Evolutionary conservation across 176 grass and related monocot genomes (phyloP).

Genomic region (bread wheat (Triticum aestivum)): DNA sequence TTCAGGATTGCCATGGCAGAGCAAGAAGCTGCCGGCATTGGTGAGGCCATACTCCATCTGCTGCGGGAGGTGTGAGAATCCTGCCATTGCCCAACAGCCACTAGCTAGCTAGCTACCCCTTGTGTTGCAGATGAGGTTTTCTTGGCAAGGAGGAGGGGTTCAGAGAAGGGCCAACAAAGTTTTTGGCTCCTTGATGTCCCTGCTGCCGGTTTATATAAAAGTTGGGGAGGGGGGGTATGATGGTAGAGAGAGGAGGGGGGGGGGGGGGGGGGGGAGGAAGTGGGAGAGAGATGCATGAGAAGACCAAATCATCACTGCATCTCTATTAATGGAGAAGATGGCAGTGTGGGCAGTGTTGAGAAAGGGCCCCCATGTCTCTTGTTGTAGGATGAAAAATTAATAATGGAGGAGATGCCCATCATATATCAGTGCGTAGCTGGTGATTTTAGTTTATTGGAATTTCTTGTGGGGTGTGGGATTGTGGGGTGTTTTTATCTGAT

Average conservation of each 20-base stretch:
- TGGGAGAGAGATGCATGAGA: conserved; percentile 17
- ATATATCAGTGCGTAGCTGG: not conserved
- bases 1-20: conserved; percentile 34
- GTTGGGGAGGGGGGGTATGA: not conserved
- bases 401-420: conserved; percentile 34
- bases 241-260: not conserved
- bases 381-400: conserved; percentile 32
- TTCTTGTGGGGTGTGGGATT: not conserved
- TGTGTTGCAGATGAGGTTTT: conserved; percentile 24
- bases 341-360: conserved; percentile 33
- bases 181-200: conserved; percentile 29
- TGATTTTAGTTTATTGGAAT: not conserved
- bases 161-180: conserved; percentile 21
- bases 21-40: conserved; percentile 39
- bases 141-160: conserved; percentile 25
- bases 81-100: conserved; percentile 29
- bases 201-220: conserved; percentile 48
- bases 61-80: conserved; percentile 43
- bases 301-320: conserved; percentile 43
- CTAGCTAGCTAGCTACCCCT: not conserved
- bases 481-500: not conserved
- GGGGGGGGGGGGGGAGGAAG: not conserved
- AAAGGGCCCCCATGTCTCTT: conserved; percentile 37
- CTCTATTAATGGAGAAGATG: conserved; percentile 46
- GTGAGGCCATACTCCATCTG: conserved; percentile 46